Conservation (phyloP, 306 rosid genomes). For the Cicer chorassanicum region DNA sequence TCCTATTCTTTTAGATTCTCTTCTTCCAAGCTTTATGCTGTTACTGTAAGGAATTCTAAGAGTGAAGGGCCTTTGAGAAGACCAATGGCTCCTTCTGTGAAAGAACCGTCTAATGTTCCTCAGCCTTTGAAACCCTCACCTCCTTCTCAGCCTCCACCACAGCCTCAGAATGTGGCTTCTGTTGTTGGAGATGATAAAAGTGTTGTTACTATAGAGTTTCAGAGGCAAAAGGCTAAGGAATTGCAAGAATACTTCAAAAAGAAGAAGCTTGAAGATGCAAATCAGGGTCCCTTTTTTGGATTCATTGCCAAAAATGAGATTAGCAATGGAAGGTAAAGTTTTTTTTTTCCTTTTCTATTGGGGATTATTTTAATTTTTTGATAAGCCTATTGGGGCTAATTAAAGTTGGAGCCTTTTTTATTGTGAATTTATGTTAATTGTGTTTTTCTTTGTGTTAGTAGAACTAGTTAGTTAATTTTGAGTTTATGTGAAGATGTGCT, state of each 20-base stretch:
- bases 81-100: constrained; percentile 78
- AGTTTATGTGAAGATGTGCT: constrained; percentile 3
- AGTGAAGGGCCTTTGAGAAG: constrained; percentile 92
- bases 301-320: constrained; percentile 89
- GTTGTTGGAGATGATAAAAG: constrained; percentile 52
- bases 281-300: constrained; percentile 85
- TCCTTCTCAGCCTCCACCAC: constrained; percentile 59
- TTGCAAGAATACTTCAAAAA: constrained; percentile 86
- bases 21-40: constrained; percentile 54
- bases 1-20: constrained; percentile 51
- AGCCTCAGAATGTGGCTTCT: constrained; percentile 40
- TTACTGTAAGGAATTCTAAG: constrained; percentile 69
- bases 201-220: constrained; percentile 81
- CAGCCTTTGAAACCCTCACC: constrained; percentile 65
- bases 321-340: constrained; percentile 80
- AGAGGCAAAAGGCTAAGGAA: constrained; percentile 97
- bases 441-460: background rate
- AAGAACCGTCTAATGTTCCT: constrained; percentile 66
- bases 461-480: constrained; percentile 30
- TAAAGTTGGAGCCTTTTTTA: constrained; percentile 30
- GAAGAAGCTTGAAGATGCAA: constrained; percentile 87
- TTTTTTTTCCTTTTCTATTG: background rate
- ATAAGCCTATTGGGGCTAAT: background rate
- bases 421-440: constrained; percentile 14
- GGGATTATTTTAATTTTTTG: background rate